Conservation (phyloP, 345 rosid genomes). For the Citropsis articulata region DNA sequence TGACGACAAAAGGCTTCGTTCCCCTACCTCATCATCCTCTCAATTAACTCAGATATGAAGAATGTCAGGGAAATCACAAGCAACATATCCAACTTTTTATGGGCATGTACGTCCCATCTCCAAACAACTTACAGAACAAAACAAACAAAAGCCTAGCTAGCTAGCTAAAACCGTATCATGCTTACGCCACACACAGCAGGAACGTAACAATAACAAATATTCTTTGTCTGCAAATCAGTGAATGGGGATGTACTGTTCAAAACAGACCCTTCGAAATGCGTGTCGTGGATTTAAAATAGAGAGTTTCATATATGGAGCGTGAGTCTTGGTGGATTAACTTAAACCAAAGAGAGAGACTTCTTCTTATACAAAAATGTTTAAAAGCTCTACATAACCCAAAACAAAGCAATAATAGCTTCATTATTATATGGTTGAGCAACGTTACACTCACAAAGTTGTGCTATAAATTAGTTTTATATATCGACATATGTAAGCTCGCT, state of each 20-base stretch:
- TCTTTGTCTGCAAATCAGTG: background rate
- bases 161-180: background rate
- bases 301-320: background rate
- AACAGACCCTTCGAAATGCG: background rate
- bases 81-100: background rate
- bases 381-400: background rate
- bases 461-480: no score
- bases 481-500: no score
- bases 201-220: background rate
- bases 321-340: background rate
- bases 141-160: background rate
- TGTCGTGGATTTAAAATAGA: constrained; percentile 1
- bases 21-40: background rate
- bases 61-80: background rate
- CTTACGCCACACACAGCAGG: background rate
- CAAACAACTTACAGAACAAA: background rate
- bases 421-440: background rate
- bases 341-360: background rate
- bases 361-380: background rate
- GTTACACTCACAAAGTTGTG: background rate
- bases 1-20: background rate
- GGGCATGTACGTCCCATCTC: background rate
- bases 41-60: background rate
- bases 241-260: background rate
- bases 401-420: background rate